phyloP scores from a whole-genome alignment of 2,329 filamentous ascomycete genomes.

The Fusarium sp. region DNA sequence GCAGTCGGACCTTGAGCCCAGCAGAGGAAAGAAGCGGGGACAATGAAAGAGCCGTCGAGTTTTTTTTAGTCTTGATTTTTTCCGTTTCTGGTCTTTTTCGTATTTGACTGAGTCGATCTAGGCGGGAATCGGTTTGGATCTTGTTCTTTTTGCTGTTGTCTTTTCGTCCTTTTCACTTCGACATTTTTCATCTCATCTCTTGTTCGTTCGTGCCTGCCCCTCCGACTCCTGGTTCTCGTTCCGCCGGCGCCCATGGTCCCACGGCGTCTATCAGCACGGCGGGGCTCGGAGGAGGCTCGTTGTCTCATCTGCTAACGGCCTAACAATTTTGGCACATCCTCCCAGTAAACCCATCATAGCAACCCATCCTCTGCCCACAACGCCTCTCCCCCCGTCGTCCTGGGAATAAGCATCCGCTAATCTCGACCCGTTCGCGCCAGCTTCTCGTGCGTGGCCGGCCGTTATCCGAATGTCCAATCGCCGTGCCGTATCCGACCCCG shows the following conservation, averaged over 20 bases:
- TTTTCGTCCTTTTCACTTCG: conserved; percentile 11
- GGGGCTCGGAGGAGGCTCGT: conserved; percentile 15
- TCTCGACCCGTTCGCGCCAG: conserved; percentile 36
- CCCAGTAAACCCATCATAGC: not conserved
- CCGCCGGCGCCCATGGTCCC: conserved; percentile 16
- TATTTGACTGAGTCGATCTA: not conserved
- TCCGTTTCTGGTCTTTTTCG: not conserved
- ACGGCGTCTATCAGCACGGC: conserved; percentile 22
- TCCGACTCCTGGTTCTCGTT: conserved; percentile 3
- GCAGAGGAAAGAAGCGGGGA: conserved; percentile 30
- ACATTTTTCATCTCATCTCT: conserved; percentile 16
- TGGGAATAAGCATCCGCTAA: conserved; percentile 43
- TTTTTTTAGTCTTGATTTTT: not conserved
- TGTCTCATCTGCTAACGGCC: conserved; percentile 2
- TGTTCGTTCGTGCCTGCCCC: not conserved
- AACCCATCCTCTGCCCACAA: not conserved
- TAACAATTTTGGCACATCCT: conserved; percentile 4
- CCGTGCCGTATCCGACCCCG: conserved; percentile 42
- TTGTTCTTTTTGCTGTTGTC: conserved; percentile 9
- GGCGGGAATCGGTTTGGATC: conserved; percentile 18
- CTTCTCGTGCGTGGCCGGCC: conserved; percentile 17
- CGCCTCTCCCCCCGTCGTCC: conserved; percentile 9
- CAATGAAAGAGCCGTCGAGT: not conserved
- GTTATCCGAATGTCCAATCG: conserved; percentile 43
- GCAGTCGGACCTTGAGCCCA: conserved; percentile 8